Conservation (phyloP, 2,329 filamentous ascomycete genomes). For the Macrophomina pseudophaseolina region DNA sequence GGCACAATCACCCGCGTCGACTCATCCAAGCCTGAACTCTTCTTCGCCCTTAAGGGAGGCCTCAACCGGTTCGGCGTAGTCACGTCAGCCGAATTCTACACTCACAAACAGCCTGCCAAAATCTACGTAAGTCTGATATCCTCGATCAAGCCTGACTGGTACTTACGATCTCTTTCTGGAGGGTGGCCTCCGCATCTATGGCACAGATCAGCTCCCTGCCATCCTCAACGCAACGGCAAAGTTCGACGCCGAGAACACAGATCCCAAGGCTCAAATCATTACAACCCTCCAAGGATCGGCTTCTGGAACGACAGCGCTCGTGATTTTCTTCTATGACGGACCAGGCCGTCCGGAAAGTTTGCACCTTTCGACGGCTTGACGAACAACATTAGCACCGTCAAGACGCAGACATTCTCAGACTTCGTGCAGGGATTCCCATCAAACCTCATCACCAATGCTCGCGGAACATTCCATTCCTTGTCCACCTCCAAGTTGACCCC, state of each 20-base stretch:
- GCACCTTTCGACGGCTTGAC: neutral
- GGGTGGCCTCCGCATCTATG: neutral
- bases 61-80: slow-evolving; percentile 46
- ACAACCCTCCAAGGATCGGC: neutral
- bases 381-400: neutral
- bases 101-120: neutral
- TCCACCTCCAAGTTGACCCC: slow-evolving; percentile 5
- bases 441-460: neutral
- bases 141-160: neutral
- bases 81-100: slow-evolving; percentile 30
- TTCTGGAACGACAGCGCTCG: neutral
- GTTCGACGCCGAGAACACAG: neutral
- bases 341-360: neutral
- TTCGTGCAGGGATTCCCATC: neutral
- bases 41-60: slow-evolving; percentile 43
- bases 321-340: slow-evolving; percentile 7
- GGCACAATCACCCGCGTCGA: slow-evolving; percentile 4
- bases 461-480: slow-evolving; percentile 5
- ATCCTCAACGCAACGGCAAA: slow-evolving; percentile 1
- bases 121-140: neutral
- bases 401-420: neutral
- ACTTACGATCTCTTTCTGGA: neutral
- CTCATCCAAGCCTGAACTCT: slow-evolving; percentile 35
- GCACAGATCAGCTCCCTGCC: neutral
- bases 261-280: slow-evolving; percentile 6